These are phyloP conservation scores for Barnettozyma vustinii DNA, from an alignment of 805 yeast genomes.

Conservation along the genomic window DNA sequence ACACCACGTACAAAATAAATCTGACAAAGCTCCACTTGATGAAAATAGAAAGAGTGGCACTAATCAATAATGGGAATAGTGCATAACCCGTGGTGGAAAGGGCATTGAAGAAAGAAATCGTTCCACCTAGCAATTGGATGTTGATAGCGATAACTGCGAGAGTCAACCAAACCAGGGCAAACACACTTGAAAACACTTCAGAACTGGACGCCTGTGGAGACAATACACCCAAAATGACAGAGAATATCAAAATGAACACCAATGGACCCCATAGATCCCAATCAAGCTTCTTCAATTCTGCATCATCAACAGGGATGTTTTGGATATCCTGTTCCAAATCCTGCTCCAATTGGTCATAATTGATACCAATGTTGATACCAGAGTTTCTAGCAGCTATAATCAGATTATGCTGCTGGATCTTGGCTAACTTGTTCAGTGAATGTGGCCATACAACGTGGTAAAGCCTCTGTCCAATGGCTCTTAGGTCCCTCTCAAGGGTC, in stretches of 20 bases:
- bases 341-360: slow-evolving; percentile 25
- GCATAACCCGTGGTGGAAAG: slow-evolving; percentile 68
- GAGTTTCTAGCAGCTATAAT: slow-evolving; percentile 26
- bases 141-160: slow-evolving; percentile 56
- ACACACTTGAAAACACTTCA: slow-evolving; percentile 58
- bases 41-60: slow-evolving; percentile 44
- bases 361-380: slow-evolving; percentile 26
- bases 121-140: slow-evolving; percentile 56
- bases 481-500: slow-evolving; percentile 45
- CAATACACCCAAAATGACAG: slow-evolving; percentile 38
- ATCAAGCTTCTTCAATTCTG: slow-evolving; percentile 31
- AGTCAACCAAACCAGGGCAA: slow-evolving; percentile 59
- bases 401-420: slow-evolving; percentile 26
- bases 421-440: slow-evolving; percentile 26
- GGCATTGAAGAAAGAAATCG: slow-evolving; percentile 62
- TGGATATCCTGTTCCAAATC: slow-evolving; percentile 24
- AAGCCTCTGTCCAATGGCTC: slow-evolving; percentile 38
- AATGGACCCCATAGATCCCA: slow-evolving; percentile 75
- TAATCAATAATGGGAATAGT: slow-evolving; percentile 56
- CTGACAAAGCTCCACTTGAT: slow-evolving; percentile 46
- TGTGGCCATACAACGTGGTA: slow-evolving; percentile 40
- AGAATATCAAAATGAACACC: slow-evolving; percentile 50
- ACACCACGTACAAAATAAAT: slow-evolving; percentile 38
- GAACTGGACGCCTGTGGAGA: slow-evolving; percentile 33
- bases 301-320: slow-evolving; percentile 22